Evolutionary conservation across 1,139 yeast species (phyloP).

Genomic region (Suhomyces bokatorum): DNA sequence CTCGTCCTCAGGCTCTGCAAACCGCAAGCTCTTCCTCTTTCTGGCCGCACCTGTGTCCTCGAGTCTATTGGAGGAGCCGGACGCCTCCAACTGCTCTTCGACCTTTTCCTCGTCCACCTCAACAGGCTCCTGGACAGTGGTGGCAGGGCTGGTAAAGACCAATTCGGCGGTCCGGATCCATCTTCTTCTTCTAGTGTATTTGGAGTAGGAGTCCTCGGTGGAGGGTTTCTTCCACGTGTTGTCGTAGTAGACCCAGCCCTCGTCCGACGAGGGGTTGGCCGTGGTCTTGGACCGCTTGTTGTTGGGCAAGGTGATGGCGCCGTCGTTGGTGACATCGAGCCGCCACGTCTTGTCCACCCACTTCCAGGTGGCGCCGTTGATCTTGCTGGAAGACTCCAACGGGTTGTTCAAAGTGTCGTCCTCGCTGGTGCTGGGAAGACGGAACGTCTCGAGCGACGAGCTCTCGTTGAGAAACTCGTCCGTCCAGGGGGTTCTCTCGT

Average conservation of each 20-base stretch:
- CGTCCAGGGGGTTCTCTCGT: conserved; percentile 96
- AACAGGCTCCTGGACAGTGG: conserved; percentile 4
- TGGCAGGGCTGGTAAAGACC: conserved; percentile 33
- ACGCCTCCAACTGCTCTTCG: conserved; percentile 8
- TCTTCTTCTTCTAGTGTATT: conserved; percentile 89
- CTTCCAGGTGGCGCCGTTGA: conserved; percentile 78
- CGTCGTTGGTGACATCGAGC: conserved; percentile 84
- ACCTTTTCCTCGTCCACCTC: conserved; percentile 8
- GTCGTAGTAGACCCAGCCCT: conserved; percentile 86
- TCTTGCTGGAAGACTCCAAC: conserved; percentile 40
- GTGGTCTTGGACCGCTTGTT: conserved; percentile 66
- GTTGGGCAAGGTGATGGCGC: conserved; percentile 70
- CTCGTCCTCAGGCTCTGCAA: conserved; percentile 32
- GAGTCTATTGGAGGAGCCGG: conserved; percentile 11
- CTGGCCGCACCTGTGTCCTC: conserved; percentile 13
- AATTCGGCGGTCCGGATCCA: conserved; percentile 96
- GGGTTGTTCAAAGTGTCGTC: conserved; percentile 34
- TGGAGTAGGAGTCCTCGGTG: conserved; percentile 83
- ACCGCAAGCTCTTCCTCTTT: conserved; percentile 41
- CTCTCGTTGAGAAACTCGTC: conserved; percentile 91
- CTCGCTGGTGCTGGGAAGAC: conserved; percentile 66
- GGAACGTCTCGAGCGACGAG: conserved; percentile 71
- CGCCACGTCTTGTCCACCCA: conserved; percentile 96
- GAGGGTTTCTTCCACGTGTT: conserved; percentile 93
- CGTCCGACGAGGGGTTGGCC: conserved; percentile 76